Conservation (phyloP, 2,329 filamentous ascomycete genomes). For the Didymella lethalis region DNA sequence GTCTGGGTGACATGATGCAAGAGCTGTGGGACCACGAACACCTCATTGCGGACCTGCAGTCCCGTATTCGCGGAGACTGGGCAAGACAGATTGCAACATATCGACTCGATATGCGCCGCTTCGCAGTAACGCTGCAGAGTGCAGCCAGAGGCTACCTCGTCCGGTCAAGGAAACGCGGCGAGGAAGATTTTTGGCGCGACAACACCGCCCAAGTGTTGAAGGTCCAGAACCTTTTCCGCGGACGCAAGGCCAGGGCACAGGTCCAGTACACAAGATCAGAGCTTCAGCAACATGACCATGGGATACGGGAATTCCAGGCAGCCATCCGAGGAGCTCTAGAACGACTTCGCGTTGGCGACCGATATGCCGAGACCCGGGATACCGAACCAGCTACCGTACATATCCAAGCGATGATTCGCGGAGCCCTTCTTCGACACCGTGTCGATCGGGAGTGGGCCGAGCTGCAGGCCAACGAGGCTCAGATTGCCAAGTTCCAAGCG, state of each 20-base stretch:
- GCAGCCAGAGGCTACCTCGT: constrained; percentile 77
- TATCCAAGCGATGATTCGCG: constrained; percentile 67
- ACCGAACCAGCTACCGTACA: constrained; percentile 66
- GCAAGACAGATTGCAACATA: constrained; percentile 84
- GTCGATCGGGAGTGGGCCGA: constrained; percentile 54
- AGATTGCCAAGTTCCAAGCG: constrained; percentile 53
- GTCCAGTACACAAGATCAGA: constrained; percentile 58
- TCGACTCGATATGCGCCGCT: constrained; percentile 80
- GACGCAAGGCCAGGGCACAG: constrained; percentile 62
- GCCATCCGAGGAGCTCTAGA: constrained; percentile 61
- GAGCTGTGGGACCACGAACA: constrained; percentile 86
- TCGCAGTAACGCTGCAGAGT: constrained; percentile 82
- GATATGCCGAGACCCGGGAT: constrained; percentile 68
- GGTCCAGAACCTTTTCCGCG: constrained; percentile 82
- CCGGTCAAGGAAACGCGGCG: constrained; percentile 68
- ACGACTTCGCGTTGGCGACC: constrained; percentile 53
- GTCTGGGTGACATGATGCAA: constrained; percentile 84
- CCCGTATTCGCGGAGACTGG: constrained; percentile 86
- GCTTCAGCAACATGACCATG: constrained; percentile 56
- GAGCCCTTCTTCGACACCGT: constrained; percentile 69
- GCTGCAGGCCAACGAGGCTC: constrained; percentile 59
- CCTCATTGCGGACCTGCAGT: constrained; percentile 80
- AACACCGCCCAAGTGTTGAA: constrained; percentile 76
- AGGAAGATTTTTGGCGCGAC: constrained; percentile 73
- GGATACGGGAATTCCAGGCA: constrained; percentile 63